These are phyloP conservation scores for Cochlearia excelsa DNA, from an alignment of 345 rosid genomes.

Conservation along the genomic window DNA sequence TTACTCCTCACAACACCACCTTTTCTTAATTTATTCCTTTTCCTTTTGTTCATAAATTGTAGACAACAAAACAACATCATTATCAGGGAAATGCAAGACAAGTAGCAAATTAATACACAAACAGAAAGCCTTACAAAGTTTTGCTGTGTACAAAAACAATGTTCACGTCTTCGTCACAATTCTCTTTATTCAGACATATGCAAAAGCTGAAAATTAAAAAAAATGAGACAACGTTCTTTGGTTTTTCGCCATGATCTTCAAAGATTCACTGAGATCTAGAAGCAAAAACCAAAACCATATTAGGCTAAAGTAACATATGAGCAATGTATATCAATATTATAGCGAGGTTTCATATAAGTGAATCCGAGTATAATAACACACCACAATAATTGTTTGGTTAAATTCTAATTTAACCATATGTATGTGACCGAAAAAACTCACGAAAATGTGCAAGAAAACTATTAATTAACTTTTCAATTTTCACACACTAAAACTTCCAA, in stretches of 20 bases:
- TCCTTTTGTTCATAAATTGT: too few relatives aligned
- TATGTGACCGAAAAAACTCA: too few relatives aligned
- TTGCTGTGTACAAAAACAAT: slow-evolving; percentile 22
- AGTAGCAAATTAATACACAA: not conserved
- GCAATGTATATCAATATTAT: too few relatives aligned
- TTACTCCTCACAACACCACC: too few relatives aligned
- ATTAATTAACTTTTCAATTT: not conserved
- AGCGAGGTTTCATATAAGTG: not conserved
- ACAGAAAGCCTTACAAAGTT: slow-evolving; percentile 13
- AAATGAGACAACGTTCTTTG: slow-evolving; percentile 2
- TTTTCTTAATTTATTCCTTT: too few relatives aligned
- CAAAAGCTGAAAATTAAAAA: slow-evolving; percentile 4
- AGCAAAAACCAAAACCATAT: slow-evolving; percentile 15
- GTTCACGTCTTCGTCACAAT: slow-evolving; percentile 19
- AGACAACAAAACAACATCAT: too few relatives aligned
- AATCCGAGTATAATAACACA: too few relatives aligned
- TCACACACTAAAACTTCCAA: not conserved
- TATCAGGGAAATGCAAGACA: not conserved
- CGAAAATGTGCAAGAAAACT: too few relatives aligned
- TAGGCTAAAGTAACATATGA: not conserved
- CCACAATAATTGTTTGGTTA: too few relatives aligned
- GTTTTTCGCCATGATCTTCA: slow-evolving; percentile 34
- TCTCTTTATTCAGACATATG: slow-evolving; percentile 28
- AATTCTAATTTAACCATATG: too few relatives aligned
- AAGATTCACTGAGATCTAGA: slow-evolving; percentile 21